Evolutionary conservation across 768 basidiomycete species (phyloP).

Genomic region (Lactarius tabidus): DNA sequence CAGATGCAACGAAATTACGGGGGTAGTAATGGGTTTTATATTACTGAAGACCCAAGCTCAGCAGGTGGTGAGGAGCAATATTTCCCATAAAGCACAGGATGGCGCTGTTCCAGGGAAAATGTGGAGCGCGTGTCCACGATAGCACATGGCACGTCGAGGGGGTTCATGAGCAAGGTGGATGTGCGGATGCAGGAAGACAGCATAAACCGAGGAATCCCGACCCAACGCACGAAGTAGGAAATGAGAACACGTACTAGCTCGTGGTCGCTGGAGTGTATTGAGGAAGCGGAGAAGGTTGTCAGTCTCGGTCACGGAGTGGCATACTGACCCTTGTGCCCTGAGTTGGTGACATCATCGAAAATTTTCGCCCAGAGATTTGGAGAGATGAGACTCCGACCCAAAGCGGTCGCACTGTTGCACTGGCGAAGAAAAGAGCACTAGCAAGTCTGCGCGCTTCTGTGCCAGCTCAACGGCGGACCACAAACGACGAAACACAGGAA

Average conservation of each 20-base stretch:
- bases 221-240: not conserved
- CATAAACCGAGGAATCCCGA: not conserved
- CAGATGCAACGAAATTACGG: too few species aligned
- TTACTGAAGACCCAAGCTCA: not conserved
- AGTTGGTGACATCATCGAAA: not conserved
- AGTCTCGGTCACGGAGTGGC: not conserved
- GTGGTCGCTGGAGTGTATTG: not conserved
- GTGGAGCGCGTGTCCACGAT: not conserved
- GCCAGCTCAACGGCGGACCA: not conserved
- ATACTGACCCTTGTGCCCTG: not conserved
- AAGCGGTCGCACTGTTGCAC: not conserved
- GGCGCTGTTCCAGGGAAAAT: not conserved
- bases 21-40: conserved; percentile 1
- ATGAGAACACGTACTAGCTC: not conserved
- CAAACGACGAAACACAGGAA: not conserved
- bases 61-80: not conserved
- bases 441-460: too few species aligned
- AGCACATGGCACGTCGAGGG: not conserved
- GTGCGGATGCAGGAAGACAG: too few species aligned
- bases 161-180: not conserved
- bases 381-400: not conserved
- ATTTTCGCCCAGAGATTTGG: too few species aligned
- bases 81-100: not conserved
- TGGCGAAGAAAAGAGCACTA: not conserved
- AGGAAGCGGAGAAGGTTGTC: not conserved